Conservation (phyloP, 2,329 filamentous ascomycete genomes). For the Pestalotiopsis sp. region DNA sequence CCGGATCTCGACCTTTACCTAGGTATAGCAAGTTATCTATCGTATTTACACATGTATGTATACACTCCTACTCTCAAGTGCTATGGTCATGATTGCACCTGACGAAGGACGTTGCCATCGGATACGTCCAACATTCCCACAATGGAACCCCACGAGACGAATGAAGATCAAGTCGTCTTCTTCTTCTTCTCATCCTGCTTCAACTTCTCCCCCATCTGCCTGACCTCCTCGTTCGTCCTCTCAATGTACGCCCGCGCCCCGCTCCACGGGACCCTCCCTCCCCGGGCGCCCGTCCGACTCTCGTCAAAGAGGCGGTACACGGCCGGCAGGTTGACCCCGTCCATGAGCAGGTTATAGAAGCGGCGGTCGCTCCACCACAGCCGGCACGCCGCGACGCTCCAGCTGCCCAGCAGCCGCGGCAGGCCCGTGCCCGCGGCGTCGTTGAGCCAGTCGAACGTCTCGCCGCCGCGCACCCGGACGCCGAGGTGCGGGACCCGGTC, state of each 20-base stretch:
- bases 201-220: background rate
- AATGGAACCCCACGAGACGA: background rate
- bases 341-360: slow-evolving; percentile 9
- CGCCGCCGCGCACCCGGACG: background rate
- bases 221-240: background rate
- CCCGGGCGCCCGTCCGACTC: background rate
- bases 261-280: background rate
- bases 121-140: background rate
- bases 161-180: background rate
- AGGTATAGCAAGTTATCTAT: too few relatives aligned
- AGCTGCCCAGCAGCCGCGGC: background rate
- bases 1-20: too few relatives aligned
- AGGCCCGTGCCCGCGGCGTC: background rate
- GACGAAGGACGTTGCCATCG: too few relatives aligned
- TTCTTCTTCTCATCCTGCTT: background rate
- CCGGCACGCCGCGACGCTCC: background rate
- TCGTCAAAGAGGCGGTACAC: slow-evolving; percentile 8
- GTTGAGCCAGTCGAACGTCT: slow-evolving; percentile 5
- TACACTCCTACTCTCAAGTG: too few relatives aligned
- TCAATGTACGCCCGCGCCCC: slow-evolving; percentile 1
- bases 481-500: background rate
- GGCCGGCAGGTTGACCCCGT: background rate
- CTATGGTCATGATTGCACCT: too few relatives aligned
- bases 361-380: slow-evolving; percentile 5
- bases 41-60: too few relatives aligned